phyloP scores from a whole-genome alignment of 2,329 filamentous ascomycete genomes.

The Zasmidium citrigriseum region DNA sequence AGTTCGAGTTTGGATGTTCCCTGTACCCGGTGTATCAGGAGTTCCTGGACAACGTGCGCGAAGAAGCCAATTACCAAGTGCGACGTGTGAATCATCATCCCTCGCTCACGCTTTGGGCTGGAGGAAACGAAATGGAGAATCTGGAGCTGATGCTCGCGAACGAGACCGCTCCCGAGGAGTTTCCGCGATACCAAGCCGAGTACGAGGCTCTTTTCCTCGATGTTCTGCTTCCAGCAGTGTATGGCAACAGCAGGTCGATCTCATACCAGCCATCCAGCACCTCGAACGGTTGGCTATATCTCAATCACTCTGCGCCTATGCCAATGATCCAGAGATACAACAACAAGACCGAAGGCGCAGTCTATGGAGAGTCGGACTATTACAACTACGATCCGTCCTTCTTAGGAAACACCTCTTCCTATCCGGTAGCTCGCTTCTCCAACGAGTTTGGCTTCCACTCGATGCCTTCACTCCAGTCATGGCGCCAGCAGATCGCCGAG shows the following conservation, averaged over 20 bases:
- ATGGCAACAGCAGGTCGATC: slow-evolving; percentile 60
- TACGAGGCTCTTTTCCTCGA: slow-evolving; percentile 62
- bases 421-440: slow-evolving; percentile 61
- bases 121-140: slow-evolving; percentile 61
- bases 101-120: slow-evolving; percentile 42
- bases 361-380: slow-evolving; percentile 59
- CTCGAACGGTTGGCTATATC: slow-evolving; percentile 57
- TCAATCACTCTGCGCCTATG: slow-evolving; percentile 55
- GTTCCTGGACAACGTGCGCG: slow-evolving; percentile 58
- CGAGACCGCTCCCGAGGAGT: slow-evolving; percentile 43
- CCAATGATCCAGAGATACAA: slow-evolving; percentile 58
- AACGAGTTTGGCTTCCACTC: slow-evolving; percentile 66
- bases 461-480: slow-evolving; percentile 62
- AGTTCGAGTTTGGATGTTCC: slow-evolving; percentile 64
- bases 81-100: slow-evolving; percentile 64
- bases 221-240: slow-evolving; percentile 57
- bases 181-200: slow-evolving; percentile 47
- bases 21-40: slow-evolving; percentile 57
- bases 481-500: slow-evolving; percentile 55
- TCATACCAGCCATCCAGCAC: slow-evolving; percentile 63
- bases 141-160: slow-evolving; percentile 50
- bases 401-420: slow-evolving; percentile 57
- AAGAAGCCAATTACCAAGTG: slow-evolving; percentile 62
- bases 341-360: slow-evolving; percentile 52
- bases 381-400: slow-evolving; percentile 59